phyloP scores from a whole-genome alignment of 1,284 basidiomycete genomes.

The Mrakiaceae sp. region DNA sequence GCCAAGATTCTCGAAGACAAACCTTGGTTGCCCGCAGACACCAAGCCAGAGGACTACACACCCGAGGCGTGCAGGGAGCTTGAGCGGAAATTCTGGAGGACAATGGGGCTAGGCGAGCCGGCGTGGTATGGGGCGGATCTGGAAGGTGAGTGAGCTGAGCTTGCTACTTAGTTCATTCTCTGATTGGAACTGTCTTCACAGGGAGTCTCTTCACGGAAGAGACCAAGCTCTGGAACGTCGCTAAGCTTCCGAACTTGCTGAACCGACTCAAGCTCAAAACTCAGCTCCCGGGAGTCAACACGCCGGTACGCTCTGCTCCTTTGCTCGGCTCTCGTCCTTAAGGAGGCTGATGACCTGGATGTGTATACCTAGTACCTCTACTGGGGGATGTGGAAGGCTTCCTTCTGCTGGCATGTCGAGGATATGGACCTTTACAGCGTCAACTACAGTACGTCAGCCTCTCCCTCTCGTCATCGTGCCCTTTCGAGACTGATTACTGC shows the following conservation, averaged over 20 bases:
- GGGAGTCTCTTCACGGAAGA: slow-evolving; percentile 75
- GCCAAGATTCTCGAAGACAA: slow-evolving; percentile 49
- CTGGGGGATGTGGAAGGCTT: slow-evolving; percentile 91
- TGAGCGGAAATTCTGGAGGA: slow-evolving; percentile 86
- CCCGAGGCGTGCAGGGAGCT: slow-evolving; percentile 74
- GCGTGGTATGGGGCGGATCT: slow-evolving; percentile 97
- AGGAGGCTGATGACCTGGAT: background rate
- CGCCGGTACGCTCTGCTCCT: slow-evolving; percentile 47
- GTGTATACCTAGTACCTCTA: slow-evolving; percentile 10
- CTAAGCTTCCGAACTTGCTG: slow-evolving; percentile 73
- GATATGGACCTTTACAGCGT: slow-evolving; percentile 33
- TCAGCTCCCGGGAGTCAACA: slow-evolving; percentile 82
- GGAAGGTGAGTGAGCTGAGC: slow-evolving; percentile 44
- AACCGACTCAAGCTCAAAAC: slow-evolving; percentile 58
- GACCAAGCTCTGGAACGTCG: slow-evolving; percentile 85
- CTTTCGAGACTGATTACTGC: background rate
- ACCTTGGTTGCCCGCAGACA: slow-evolving; percentile 67
- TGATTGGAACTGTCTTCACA: slow-evolving; percentile 9
- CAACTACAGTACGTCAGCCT: slow-evolving; percentile 9
- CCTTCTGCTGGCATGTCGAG: slow-evolving; percentile 98
- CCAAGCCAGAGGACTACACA: slow-evolving; percentile 61
- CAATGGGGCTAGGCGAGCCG: slow-evolving; percentile 57
- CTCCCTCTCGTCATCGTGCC: background rate
- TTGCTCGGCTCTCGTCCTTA: background rate
- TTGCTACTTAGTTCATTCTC: background rate